phyloP scores from a whole-genome alignment of 2,329 filamentous ascomycete species.

The Clarireedia homoeocarpa region DNA sequence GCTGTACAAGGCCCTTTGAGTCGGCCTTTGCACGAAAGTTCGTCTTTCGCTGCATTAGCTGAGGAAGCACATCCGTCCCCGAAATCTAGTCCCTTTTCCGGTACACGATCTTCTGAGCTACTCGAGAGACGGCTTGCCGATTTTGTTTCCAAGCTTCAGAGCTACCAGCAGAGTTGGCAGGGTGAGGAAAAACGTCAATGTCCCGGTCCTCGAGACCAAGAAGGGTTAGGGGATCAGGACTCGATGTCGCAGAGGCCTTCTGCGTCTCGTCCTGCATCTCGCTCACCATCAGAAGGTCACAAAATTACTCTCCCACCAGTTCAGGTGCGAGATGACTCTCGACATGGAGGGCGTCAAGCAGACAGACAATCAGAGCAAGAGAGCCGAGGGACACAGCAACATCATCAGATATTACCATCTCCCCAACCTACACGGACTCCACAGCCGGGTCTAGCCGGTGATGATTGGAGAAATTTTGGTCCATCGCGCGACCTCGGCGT shows the following conservation, averaged over 20 bases:
- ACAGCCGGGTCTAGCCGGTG: slow-evolving; percentile 13
- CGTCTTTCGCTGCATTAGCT: slow-evolving; percentile 26
- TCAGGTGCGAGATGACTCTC: slow-evolving; percentile 28
- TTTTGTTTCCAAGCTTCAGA: slow-evolving; percentile 29
- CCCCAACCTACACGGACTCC: slow-evolving; percentile 17
- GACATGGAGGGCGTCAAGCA: slow-evolving; percentile 19
- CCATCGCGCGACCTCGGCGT: slow-evolving; percentile 29
- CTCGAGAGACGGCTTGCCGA: slow-evolving; percentile 26
- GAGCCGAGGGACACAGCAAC: slow-evolving; percentile 13
- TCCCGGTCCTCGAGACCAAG: slow-evolving; percentile 43
- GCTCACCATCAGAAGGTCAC: slow-evolving; percentile 30
- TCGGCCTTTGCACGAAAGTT: slow-evolving; percentile 30
- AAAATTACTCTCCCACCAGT: slow-evolving; percentile 28
- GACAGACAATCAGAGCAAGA: slow-evolving; percentile 22
- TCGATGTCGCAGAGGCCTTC: slow-evolving; percentile 57
- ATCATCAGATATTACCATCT: slow-evolving; percentile 17
- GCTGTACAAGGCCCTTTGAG: slow-evolving; percentile 32
- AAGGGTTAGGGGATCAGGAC: slow-evolving; percentile 48
- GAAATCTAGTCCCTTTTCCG: slow-evolving; percentile 23
- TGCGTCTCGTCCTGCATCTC: slow-evolving; percentile 48
- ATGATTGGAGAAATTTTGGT: slow-evolving; percentile 21
- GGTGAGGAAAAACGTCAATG: slow-evolving; percentile 44
- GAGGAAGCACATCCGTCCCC: slow-evolving; percentile 26
- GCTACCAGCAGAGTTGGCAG: slow-evolving; percentile 31
- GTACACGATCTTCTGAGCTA: slow-evolving; percentile 23